Conservation (phyloP, 345 rosid genomes). For the Hibiscus tridactylites region DNA sequence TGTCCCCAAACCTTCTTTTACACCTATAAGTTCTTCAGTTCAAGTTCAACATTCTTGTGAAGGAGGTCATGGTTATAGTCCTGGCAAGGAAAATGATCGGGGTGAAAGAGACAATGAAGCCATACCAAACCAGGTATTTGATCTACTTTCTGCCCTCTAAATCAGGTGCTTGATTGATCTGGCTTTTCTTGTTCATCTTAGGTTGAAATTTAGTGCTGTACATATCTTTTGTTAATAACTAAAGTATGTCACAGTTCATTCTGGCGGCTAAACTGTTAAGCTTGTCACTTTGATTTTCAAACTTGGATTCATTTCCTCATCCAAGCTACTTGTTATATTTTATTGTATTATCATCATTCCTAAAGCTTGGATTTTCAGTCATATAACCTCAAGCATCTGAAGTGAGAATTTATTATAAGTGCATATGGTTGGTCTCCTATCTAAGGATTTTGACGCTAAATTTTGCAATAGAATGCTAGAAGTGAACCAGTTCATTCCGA, state of each 20-base stretch:
- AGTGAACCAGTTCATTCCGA: constrained; percentile 4
- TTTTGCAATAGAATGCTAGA: constrained; percentile 11
- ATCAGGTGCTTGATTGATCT: not conserved
- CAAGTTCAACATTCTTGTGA: constrained; percentile 33
- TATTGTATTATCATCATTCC: not conserved
- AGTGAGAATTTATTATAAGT: not conserved
- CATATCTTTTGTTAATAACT: not conserved
- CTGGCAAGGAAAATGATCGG: constrained; percentile 49
- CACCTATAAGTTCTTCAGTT: constrained; percentile 47
- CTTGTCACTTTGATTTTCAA: not conserved
- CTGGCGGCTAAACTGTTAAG: not conserved
- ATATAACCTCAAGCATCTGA: not conserved
- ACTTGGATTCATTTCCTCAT: not conserved
- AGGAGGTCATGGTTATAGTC: constrained; percentile 31
- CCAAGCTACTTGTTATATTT: not conserved
- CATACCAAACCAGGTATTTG: constrained; percentile 45
- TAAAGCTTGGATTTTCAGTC: not conserved
- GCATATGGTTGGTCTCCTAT: not conserved
- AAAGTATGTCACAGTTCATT: not conserved
- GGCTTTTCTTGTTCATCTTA: not conserved
- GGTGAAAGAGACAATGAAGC: constrained; percentile 31
- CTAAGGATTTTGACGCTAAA: not conserved
- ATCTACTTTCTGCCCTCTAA: not conserved
- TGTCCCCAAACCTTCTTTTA: constrained; percentile 29
- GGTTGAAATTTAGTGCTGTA: not conserved